phyloP scores from a whole-genome alignment of 2,329 filamentous ascomycete species.

The Cercospora janseana region DNA sequence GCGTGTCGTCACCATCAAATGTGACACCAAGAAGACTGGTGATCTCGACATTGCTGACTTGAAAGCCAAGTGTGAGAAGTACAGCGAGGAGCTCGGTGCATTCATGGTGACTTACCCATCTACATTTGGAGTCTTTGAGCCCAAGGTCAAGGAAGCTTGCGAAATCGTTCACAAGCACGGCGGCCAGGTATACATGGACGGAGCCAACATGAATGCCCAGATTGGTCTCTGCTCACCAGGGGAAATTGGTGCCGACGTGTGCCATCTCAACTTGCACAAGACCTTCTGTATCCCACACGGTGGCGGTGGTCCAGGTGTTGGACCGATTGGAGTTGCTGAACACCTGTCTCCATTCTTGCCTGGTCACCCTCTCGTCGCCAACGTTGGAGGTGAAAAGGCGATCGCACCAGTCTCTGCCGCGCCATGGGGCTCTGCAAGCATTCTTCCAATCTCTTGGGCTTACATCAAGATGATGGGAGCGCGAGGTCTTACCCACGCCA shows the following conservation, averaged over 20 bases:
- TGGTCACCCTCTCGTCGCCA: conserved; percentile 62
- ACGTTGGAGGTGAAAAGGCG: conserved; percentile 53
- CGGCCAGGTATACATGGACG: conserved; percentile 97
- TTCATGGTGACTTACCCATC: conserved; percentile 98
- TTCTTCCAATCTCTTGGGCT: conserved; percentile 89
- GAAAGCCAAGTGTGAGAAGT: conserved; percentile 82
- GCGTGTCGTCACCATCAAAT: conserved; percentile 90
- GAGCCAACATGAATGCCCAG: conserved; percentile 97
- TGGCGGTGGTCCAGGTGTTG: conserved; percentile 88
- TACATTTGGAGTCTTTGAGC: conserved; percentile 94
- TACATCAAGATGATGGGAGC: conserved; percentile 94
- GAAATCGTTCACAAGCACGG: conserved; percentile 81
- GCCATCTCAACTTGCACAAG: conserved; percentile 97
- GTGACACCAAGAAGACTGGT: conserved; percentile 71
- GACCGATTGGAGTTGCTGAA: conserved; percentile 85
- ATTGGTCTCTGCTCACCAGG: conserved; percentile 93
- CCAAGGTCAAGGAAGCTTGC: conserved; percentile 79
- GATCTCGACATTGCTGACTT: conserved; percentile 87
- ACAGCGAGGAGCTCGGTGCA: conserved; percentile 79
- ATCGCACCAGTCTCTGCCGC: conserved; percentile 77
- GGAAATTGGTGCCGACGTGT: conserved; percentile 93
- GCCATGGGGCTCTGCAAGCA: conserved; percentile 82
- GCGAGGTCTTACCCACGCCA: conserved; percentile 80
- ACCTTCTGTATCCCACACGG: conserved; percentile 98
- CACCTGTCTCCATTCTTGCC: conserved; percentile 77